Percentiles rank a stretch among this genome's conserved stretches.
phyloP scores from a whole-genome alignment of 495 filamentous ascomycete species.

The Cladorrhinum samala region DNA sequence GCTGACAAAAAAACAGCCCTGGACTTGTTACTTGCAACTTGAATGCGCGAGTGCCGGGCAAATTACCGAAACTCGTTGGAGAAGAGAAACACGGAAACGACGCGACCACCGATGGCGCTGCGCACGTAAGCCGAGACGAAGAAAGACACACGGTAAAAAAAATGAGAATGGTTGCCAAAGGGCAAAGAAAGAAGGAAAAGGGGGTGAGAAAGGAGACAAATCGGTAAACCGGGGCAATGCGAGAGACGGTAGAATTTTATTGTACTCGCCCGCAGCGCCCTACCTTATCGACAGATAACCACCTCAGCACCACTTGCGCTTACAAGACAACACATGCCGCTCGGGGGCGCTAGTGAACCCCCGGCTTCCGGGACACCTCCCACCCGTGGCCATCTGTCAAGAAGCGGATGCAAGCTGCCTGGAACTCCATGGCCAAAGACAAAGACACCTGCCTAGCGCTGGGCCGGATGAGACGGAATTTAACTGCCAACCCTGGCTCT shows the following conservation, averaged over 20 bases:
- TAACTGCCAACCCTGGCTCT: neutral
- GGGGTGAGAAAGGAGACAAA: neutral
- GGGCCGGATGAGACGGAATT: neutral
- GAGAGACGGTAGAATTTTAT: slow-evolving; percentile 10
- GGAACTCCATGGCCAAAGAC: neutral
- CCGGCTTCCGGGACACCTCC: neutral
- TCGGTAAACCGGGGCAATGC: neutral
- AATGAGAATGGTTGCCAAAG: neutral
- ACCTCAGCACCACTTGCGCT: too few relatives aligned
- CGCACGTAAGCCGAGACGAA: neutral
- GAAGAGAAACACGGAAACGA: neutral
- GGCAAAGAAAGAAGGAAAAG: neutral
- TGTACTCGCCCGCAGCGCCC: neutral
- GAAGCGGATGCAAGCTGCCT: neutral
- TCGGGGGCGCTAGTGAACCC: neutral
- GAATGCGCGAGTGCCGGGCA: too few relatives aligned
- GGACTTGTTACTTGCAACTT: too few relatives aligned
- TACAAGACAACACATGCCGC: neutral
- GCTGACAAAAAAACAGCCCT: neutral
- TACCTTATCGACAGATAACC: slow-evolving; percentile 12
- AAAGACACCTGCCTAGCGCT: neutral
- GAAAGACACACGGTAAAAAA: neutral
- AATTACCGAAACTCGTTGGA: too few relatives aligned
- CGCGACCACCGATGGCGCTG: neutral
- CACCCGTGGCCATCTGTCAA: slow-evolving; percentile 4